Evolutionary conservation across 345 rosid species (phyloP), one percentile per base, ranked within the genome.

Genomic region (Dovyalis caffra): DNA sequence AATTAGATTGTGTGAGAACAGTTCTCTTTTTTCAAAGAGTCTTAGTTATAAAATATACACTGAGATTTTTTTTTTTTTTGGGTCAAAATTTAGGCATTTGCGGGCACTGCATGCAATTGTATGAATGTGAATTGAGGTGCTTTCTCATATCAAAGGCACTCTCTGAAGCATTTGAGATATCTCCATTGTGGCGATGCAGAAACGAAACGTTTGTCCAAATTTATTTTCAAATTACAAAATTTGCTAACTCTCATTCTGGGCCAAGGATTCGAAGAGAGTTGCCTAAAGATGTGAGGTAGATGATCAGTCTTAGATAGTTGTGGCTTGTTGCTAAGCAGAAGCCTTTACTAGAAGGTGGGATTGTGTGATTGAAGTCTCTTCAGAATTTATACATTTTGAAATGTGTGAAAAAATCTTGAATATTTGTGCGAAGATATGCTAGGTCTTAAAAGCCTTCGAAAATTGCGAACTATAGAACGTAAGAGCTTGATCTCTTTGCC

Each of bases 91-190:
- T 43, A 38, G 26, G 16, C 69, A 43, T 8, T 63, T 82, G 63
- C 26, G 72, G 26, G 56, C 73, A 32, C n/a, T n/a, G n/a, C n/a
- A n/a, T n/a, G n/a, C n/a, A n/a, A n/a, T n/a, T n/a, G n/a, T n/a
- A n/a, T n/a, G n/a, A n/a, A n/a, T n/a, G n/a, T n/a, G n/a, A n/a
- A n/a, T n/a, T n/a, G n/a, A n/a, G n/a, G n/a, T n/a, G n/a, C n/a
- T n/a, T n/a, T n/a, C n/a, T n/a, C n/a, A n/a, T n/a, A n/a, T n/a
- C n/a, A n/a, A n/a, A n/a, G n/a, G n/a, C n/a, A n/a, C n/a, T n/a
- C n/a, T n/a, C n/a, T n/a, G n/a, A n/a, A n/a, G 79, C 85, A 75
- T 58, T 26, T 79, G 71, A 82, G 82, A 66, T 82, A 71, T 76
- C 76, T 85, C 15, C 40, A 72, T 56, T 33, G 32, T 1, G 5